phyloP scores from a whole-genome alignment of 192 early-diverging fungal species.

The Umbelopsis ramanniana region DNA sequence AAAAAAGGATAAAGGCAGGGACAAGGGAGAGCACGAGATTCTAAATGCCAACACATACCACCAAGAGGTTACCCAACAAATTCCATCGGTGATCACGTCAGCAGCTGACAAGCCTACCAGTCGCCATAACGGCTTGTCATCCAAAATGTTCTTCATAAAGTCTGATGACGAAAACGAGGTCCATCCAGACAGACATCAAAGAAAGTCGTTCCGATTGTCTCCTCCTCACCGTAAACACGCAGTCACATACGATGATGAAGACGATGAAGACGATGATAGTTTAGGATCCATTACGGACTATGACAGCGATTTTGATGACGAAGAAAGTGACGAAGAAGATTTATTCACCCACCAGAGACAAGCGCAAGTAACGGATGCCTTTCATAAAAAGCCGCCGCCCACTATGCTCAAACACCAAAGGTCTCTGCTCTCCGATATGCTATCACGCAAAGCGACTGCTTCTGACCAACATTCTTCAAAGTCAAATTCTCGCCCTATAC shows the following conservation, averaged over 20 bases:
- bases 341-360: background rate
- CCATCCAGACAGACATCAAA: background rate
- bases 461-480: background rate
- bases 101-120: conserved; percentile 1
- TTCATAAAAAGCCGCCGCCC: conserved; percentile 24
- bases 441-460: background rate
- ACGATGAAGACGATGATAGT: conserved; percentile 16
- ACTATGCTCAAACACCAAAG: conserved; percentile 1
- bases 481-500: background rate
- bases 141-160: conserved; percentile 10
- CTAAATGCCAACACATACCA: conserved; percentile 13
- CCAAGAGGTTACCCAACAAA: background rate
- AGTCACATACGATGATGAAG: background rate
- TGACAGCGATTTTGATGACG: conserved; percentile 11
- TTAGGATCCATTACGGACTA: conserved; percentile 11
- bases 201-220: background rate
- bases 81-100: background rate
- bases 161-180: conserved; percentile 13
- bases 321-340: conserved; percentile 11
- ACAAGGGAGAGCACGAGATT: conserved; percentile 17
- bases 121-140: background rate
- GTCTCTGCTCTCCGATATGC: conserved; percentile 23
- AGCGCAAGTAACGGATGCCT: background rate
- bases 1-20: conserved; percentile 24
- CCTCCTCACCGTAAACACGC: background rate